phyloP scores from a whole-genome alignment of 805 yeast genomes.

The Lipomyces japonicus region DNA sequence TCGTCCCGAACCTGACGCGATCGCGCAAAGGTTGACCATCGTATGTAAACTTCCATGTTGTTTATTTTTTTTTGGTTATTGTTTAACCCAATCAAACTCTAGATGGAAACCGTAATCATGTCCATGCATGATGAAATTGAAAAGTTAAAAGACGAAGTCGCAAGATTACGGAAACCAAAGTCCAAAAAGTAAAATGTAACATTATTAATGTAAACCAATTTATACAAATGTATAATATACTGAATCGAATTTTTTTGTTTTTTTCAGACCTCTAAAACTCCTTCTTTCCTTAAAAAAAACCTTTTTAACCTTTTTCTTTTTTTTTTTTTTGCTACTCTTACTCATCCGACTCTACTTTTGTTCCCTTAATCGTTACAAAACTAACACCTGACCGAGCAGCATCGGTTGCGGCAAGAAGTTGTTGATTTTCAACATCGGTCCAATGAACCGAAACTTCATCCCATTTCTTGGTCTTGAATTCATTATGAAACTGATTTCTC shows the following conservation, averaged over 20 bases:
- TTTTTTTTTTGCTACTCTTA: no score
- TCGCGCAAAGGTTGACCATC: conserved; percentile 26
- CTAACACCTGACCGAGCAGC: conserved; percentile 60
- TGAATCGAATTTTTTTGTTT: no score
- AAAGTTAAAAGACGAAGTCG: conserved; percentile 9
- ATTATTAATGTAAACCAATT: no score
- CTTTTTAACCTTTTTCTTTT: no score
- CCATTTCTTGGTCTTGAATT: conserved; percentile 45
- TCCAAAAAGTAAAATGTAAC: no score
- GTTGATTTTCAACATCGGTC: conserved; percentile 48
- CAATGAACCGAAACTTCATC: conserved; percentile 48
- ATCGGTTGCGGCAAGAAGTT: conserved; percentile 46
- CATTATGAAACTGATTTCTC: conserved; percentile 40
- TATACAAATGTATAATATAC: no score
- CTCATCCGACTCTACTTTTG: conserved; percentile 2
- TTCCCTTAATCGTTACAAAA: conserved; percentile 48
- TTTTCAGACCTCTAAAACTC: no score
- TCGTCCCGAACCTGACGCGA: conserved; percentile 22
- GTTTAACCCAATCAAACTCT: not conserved
- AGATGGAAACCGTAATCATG: conserved; percentile 30
- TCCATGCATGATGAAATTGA: conserved; percentile 28
- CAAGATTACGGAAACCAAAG: no score
- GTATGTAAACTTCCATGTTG: conserved; percentile 8
- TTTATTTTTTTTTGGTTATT: not conserved
- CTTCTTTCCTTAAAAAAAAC: no score